Evolutionary conservation across 2,329 filamentous ascomycete genomes (phyloP), one percentile per base, ranked within the genome.

Genomic region (Xylariales sp.): DNA sequence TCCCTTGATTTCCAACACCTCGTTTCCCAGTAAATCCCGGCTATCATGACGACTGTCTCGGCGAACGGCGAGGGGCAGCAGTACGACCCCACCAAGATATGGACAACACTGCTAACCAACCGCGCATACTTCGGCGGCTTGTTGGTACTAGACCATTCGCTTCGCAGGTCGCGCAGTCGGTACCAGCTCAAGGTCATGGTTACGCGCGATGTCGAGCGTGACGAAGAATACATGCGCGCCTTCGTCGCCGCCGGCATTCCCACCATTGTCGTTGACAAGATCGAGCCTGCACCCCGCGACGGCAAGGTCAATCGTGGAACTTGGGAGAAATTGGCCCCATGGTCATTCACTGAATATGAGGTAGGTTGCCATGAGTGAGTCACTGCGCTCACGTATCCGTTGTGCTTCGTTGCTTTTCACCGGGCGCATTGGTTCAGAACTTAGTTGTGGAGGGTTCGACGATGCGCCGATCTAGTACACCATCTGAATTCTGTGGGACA

Each of bases 261-360:
- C 46, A 78, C 75, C 54, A 78, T 79, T 39, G 73, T 78, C 64
- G 75, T 79, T 59, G 74, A 78, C 65, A 73, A 76, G 71, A 78
- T 78, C 68, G 76, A 78, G 71, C 77, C 77, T 7, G 71, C 73
- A 16, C 75, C 75, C 41, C 74, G 76, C 48, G 76, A 79, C 54
- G 76, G 77, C 66, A 77, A 78, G 69, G 67, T 78, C 54, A 77
- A 76, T 56, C 75, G 75, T 66, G 77, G 76, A 7, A 78, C 76
- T 32, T 79, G 77, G 77, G 76, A 78, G 73, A 79, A 79, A 74
- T 73, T 78, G 43, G 77, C 77, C 9, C 77, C 77, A 6, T 76
- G 75, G 72, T 71, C 73, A 3, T 77, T 78, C 62, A 76, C 73
- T 32, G 74, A 77, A 63, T 77, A 76, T 58, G 70, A 78, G 76